Evolutionary conservation across 805 yeast species (phyloP).

Genomic region (Tetrapisispora pingtungensis): DNA sequence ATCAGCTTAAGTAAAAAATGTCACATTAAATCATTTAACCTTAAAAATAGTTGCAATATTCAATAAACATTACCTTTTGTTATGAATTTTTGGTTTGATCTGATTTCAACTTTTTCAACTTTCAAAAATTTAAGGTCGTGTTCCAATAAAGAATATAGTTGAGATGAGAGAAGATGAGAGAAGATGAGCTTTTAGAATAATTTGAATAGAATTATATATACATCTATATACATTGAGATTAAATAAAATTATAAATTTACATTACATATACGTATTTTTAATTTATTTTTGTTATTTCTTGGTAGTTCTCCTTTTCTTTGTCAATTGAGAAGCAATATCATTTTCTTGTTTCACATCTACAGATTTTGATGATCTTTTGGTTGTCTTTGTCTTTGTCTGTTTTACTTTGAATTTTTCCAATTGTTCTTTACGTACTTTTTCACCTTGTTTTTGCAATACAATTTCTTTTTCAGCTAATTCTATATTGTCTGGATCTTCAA

Average conservation of each 20-base stretch:
- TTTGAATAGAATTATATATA: no score
- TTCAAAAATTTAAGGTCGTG: not conserved
- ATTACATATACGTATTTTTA: no score
- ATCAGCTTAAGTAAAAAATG: no score
- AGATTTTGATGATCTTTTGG: constrained; percentile 6
- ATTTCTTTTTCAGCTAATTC: constrained; percentile 42
- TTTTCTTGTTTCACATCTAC: constrained; percentile 6
- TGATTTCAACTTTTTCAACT: not conserved
- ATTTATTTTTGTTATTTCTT: not conserved
- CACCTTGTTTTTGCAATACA: constrained; percentile 51
- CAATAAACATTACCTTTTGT: not conserved
- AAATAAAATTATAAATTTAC: no score
- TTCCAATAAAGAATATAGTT: not conserved
- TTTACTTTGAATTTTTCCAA: constrained; percentile 54
- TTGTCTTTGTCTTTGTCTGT: constrained; percentile 25
- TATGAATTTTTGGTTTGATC: not conserved
- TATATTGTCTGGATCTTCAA: constrained; percentile 34
- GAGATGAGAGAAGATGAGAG: not conserved
- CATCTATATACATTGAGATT: no score
- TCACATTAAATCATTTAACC: no score
- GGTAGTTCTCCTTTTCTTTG: constrained; percentile 8
- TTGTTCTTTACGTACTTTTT: constrained; percentile 59
- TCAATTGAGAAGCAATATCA: constrained; percentile 16
- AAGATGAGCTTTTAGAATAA: no score
- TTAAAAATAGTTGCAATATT: no score